Conservation (phyloP, 202 grass and related monocot genomes). For the Carex sylvatica region DNA sequence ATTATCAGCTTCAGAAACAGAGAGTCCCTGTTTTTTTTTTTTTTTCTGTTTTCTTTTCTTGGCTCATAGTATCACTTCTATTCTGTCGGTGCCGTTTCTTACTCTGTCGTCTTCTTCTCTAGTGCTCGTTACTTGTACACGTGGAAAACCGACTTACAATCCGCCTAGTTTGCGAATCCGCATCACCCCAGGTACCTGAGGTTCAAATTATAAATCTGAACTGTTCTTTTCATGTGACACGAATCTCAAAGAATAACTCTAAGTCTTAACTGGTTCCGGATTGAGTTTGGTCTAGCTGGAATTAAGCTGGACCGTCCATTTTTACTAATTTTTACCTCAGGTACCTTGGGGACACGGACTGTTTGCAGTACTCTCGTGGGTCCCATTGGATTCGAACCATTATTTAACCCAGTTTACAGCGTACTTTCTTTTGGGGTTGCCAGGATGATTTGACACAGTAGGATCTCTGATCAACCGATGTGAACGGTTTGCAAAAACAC, state of each 20-base stretch:
- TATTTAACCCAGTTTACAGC: conserved; percentile 4
- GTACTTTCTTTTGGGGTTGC: background rate
- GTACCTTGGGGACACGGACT: too few species aligned
- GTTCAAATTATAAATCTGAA: too few species aligned
- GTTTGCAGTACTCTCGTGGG: background rate
- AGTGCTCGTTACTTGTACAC: background rate
- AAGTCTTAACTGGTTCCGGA: too few species aligned
- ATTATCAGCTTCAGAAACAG: background rate
- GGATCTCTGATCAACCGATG: background rate
- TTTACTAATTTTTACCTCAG: too few species aligned
- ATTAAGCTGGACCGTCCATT: too few species aligned
- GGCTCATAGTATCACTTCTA: background rate
- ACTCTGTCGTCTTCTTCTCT: background rate
- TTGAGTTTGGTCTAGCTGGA: too few species aligned
- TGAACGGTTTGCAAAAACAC: background rate
- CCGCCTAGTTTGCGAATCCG: background rate
- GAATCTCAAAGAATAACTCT: too few species aligned
- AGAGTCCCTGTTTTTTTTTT: background rate
- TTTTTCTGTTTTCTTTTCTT: background rate
- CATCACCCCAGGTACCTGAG: too few species aligned
- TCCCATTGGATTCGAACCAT: background rate
- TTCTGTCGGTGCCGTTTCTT: conserved; percentile 18
- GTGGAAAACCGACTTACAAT: background rate
- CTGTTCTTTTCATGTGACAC: too few species aligned
- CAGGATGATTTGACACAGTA: background rate